Base-by-base conservation (phyloP, 805 yeast species). In the Schizosaccharomyces osmophilus region DNA sequence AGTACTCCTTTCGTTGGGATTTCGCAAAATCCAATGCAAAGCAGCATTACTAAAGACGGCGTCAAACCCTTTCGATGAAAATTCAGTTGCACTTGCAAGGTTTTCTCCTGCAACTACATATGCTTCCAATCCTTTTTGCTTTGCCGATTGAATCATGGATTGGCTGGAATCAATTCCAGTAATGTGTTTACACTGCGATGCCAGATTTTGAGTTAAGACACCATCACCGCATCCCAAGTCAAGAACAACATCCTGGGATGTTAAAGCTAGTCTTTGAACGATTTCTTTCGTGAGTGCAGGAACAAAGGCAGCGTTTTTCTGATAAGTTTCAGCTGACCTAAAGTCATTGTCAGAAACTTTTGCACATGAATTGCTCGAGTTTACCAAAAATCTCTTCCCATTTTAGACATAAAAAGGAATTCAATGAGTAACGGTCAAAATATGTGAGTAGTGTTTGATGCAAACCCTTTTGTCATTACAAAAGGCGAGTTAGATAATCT, bases 21-120 rank as follows among this genome's bases (percentile, higher is more conserved):
- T 32, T 3, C 61, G 19, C 39, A 66, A 61, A 51, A 67, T 63
- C 68, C 68, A 67, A 61, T 67, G 68, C 19, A 66, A 61, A 22
- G 68, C 66, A n/a, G 68, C 68, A 62, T 65, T 67, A 13, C 68
- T 65, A 41, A 67, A 66, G 48, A 66, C 67, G 51, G 64, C 67
- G 60, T 63, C 61, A 63, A 61, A 67, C 36, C 29, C 48, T n/a
- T 62, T 64, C 19, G 41, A 48, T 17, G 62, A 61, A 43, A 31
- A 32, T 6, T 24, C 57, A 26, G 19, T 29, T 5, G 60, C 62
- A 11, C 36, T 29, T 6, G 55, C 31, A n/a, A 60, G 59, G 5
- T 63, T 64, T 54, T 64, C 66, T 41, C 63, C 61, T 11, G 64
- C 62, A n/a, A 41, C 59, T 9, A 60, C 54, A 31, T 63, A 62